Evolutionary conservation across 1,139 yeast genomes (phyloP).

Genomic region (Geotrichum carabidarum): DNA sequence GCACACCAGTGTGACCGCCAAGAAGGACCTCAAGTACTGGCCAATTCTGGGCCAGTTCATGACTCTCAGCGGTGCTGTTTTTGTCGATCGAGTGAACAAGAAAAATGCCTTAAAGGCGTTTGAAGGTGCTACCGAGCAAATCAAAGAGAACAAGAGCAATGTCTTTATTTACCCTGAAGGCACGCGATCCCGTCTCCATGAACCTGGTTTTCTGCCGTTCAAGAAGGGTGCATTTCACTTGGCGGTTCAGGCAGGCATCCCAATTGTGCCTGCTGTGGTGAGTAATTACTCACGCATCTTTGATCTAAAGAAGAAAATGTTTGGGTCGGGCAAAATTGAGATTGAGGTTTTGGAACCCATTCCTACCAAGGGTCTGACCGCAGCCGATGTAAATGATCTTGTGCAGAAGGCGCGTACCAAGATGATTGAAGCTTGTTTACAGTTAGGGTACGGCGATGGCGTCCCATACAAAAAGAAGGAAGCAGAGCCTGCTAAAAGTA

Average conservation of each 20-base stretch:
- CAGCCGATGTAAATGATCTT: conserved; percentile 55
- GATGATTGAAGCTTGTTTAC: conserved; percentile 41
- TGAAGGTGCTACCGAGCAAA: conserved; percentile 56
- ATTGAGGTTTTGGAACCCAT: conserved; percentile 67
- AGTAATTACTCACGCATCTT: conserved; percentile 65
- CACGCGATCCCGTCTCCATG: conserved; percentile 72
- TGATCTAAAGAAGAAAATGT: conserved; percentile 34
- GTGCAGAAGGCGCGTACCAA: conserved; percentile 39
- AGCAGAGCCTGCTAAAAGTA: neutral
- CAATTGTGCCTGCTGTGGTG: conserved; percentile 81
- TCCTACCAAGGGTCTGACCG: conserved; percentile 51
- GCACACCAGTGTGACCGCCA: conserved; percentile 89
- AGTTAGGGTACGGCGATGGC: conserved; percentile 28
- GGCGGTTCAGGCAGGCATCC: conserved; percentile 87
- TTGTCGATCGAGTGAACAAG: conserved; percentile 78
- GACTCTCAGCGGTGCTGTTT: conserved; percentile 85
- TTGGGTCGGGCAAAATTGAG: conserved; percentile 52
- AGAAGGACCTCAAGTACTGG: conserved; percentile 70
- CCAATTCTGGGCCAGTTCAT: conserved; percentile 98
- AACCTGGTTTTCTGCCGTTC: conserved; percentile 72
- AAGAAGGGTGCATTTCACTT: conserved; percentile 97
- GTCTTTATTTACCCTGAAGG: conserved; percentile 90
- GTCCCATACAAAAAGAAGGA: no score
- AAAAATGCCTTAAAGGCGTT: conserved; percentile 70
- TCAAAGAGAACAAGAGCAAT: conserved; percentile 57